Evolutionary conservation across 2,329 filamentous ascomycete genomes (phyloP).

Genomic region (Gnomoniopsis smithogilvyi): DNA sequence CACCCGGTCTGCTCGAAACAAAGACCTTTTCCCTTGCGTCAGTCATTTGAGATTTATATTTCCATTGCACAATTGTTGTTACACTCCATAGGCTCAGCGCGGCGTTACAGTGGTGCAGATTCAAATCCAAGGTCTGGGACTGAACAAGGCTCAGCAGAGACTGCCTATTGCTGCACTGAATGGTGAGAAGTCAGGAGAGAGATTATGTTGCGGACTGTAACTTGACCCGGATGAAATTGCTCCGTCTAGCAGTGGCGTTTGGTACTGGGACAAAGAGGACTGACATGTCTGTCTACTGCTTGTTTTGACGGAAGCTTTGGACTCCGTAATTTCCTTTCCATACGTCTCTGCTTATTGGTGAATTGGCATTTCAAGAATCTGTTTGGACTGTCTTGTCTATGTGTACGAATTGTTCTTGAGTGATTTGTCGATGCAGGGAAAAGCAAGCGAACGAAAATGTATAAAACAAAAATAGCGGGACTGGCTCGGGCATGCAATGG

Average conservation of each 20-base stretch:
- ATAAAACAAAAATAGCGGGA: not conserved
- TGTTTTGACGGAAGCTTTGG: not conserved
- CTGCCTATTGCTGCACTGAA: not conserved
- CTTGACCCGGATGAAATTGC: not conserved
- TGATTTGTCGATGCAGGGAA: not conserved
- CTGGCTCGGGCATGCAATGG: no score
- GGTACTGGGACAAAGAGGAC: not conserved
- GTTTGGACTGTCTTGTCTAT: not conserved
- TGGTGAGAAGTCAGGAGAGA: not conserved
- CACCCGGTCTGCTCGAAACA: not conserved
- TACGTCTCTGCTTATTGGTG: not conserved
- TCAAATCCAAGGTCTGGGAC: not conserved
- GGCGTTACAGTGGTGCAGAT: slow-evolving; percentile 14
- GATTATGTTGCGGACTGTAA: not conserved
- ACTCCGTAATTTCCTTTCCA: not conserved
- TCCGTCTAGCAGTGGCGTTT: not conserved
- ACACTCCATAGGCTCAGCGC: slow-evolving; percentile 14
- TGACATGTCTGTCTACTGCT: not conserved
- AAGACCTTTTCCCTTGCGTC: slow-evolving; percentile 12
- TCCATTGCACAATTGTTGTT: not conserved
- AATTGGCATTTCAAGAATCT: not conserved
- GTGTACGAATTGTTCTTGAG: not conserved
- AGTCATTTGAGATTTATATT: not conserved
- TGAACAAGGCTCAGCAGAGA: not conserved
- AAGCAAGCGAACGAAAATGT: not conserved